Evolutionary conservation across 768 basidiomycete genomes (phyloP).

Genomic region (Leccinum barrowsii): DNA sequence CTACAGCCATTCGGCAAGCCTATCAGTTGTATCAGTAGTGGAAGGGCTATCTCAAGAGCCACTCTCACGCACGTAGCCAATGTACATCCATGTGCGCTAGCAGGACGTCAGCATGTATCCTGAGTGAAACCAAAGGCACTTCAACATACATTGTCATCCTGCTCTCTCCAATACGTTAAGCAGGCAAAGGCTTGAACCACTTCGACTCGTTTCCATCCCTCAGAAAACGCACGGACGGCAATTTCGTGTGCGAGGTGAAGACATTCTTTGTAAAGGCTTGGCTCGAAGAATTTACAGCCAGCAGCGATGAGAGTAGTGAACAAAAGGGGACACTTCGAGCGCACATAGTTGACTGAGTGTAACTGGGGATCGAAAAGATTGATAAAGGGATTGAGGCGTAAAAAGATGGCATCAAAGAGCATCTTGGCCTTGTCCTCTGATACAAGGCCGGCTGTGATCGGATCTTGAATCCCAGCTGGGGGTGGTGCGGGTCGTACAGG

Average conservation of each 20-base stretch:
- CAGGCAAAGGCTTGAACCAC: conserved; percentile 88
- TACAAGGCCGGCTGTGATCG: conserved; percentile 67
- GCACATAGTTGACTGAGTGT: conserved; percentile 78
- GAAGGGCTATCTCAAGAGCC: background rate
- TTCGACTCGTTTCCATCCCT: conserved; percentile 79
- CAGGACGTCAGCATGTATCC: conserved; percentile 14
- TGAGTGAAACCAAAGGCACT: conserved; percentile 1
- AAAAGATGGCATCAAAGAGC: conserved; percentile 74
- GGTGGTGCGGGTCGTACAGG: conserved; percentile 33
- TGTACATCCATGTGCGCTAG: conserved; percentile 83
- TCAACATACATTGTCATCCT: conserved; percentile 69
- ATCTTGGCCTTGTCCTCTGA: conserved; percentile 65
- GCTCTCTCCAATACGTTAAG: conserved; percentile 86
- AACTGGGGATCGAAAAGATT: conserved; percentile 86
- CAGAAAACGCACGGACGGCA: conserved; percentile 73
- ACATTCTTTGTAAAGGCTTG: conserved; percentile 61
- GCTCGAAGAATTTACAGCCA: conserved; percentile 79
- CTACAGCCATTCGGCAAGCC: conserved; percentile 88
- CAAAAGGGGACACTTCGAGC: conserved; percentile 74
- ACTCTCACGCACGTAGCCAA: conserved; percentile 64
- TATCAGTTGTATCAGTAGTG: conserved; percentile 24
- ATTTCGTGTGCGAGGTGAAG: conserved; percentile 71
- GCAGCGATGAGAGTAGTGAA: conserved; percentile 85
- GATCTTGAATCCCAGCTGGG: conserved; percentile 51
- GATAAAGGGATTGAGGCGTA: conserved; percentile 86